Percentiles rank a stretch among this genome's conserved stretches.
Conservation (phyloP, 1,139 yeast species). For the Pichia sp. region DNA sequence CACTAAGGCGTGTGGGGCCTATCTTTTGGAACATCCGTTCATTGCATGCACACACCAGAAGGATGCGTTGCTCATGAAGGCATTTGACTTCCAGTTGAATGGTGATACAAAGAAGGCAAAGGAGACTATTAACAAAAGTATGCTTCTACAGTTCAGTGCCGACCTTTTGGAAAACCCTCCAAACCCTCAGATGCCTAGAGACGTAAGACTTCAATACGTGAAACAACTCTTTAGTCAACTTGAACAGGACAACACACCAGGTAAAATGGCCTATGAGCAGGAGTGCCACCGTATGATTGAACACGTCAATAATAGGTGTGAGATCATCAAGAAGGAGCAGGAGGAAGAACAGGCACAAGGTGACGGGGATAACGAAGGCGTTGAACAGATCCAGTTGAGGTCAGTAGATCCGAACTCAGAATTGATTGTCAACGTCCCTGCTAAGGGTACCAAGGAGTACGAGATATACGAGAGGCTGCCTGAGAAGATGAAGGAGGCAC, state of each 20-base stretch:
- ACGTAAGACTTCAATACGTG: constrained; percentile 48
- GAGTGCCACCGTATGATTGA: constrained; percentile 68
- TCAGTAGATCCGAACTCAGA: constrained; percentile 82
- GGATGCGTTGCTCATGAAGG: constrained; percentile 89
- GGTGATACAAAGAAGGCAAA: constrained; percentile 51
- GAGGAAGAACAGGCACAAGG: constrained; percentile 30
- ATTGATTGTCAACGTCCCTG: constrained; percentile 69
- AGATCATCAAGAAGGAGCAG: constrained; percentile 50
- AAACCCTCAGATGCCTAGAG: constrained; percentile 20
- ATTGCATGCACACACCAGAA: constrained; percentile 81
- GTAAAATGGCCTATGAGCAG: constrained; percentile 58
- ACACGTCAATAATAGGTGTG: constrained; percentile 75
- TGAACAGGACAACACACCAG: constrained; percentile 50
- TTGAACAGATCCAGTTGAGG: constrained; percentile 79
- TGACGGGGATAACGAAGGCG: constrained; percentile 39
- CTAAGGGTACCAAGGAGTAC: constrained; percentile 48
- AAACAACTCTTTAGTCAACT: constrained; percentile 68
- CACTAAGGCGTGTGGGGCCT: constrained; percentile 46
- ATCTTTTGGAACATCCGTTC: constrained; percentile 54
- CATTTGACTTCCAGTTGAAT: constrained; percentile 76
- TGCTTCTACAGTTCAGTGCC: constrained; percentile 72
- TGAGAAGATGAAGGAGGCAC: constrained; percentile 64
- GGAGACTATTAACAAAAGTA: constrained; percentile 73
- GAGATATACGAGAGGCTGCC: constrained; percentile 57
- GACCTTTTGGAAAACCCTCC: constrained; percentile 34